A percentile compares a stretch with the other conserved stretches of the same genome.
Conservation (phyloP, 345 rosid genomes). For the Pistacia vera region DNA sequence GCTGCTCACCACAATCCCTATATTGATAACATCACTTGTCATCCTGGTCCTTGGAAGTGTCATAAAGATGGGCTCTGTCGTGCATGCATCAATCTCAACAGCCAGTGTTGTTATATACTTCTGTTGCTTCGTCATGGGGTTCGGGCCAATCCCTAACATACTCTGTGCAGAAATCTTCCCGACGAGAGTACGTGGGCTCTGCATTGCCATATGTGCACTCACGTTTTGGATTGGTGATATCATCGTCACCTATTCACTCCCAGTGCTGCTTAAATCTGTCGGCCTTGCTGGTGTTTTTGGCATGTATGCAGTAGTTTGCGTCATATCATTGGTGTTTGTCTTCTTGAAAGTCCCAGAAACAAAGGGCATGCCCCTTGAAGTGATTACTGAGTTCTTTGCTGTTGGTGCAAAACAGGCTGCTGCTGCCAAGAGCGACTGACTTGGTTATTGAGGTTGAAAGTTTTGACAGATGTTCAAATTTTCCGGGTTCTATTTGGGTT, state of each 20-base stretch:
- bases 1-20: constrained; percentile 78
- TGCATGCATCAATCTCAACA: constrained; percentile 71
- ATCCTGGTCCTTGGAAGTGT: constrained; percentile 60
- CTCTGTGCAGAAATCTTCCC: constrained; percentile 98
- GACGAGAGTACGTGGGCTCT: constrained; percentile 84
- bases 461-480: constrained; percentile 27
- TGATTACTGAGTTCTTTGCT: constrained; percentile 84
- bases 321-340: constrained; percentile 70
- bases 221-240: constrained; percentile 82
- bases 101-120: constrained; percentile 69
- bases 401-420: constrained; percentile 78
- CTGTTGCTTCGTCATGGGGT: constrained; percentile 98
- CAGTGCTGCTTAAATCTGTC: constrained; percentile 69
- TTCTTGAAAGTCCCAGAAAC: constrained; percentile 90
- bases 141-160: constrained; percentile 93
- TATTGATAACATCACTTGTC: constrained; percentile 63
- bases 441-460: constrained; percentile 7
- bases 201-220: constrained; percentile 91
- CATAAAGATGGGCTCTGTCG: constrained; percentile 49
- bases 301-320: constrained; percentile 66
- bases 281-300: constrained; percentile 92
- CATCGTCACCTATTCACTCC: constrained; percentile 84
- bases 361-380: constrained; percentile 98
- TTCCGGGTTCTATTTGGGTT: constrained; percentile 3
- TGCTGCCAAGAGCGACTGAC: constrained; percentile 51